These are phyloP conservation scores for Microbotryum intermedium DNA, from an alignment of 1,284 basidiomycete genomes.

Conservation along the genomic window DNA sequence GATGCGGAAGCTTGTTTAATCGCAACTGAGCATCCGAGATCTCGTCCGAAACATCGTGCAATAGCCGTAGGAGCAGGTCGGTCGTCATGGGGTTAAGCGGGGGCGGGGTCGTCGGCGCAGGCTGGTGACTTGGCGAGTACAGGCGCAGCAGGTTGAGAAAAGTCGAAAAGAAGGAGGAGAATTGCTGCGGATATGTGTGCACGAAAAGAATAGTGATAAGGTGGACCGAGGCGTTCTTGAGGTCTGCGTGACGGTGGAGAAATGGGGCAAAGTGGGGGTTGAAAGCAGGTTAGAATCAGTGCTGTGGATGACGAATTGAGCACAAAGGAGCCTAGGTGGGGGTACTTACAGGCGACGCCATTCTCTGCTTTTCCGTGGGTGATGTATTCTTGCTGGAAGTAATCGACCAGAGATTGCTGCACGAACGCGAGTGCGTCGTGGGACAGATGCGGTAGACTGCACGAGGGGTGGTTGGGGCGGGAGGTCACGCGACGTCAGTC, in stretches of 20 bases:
- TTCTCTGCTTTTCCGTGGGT: conserved; percentile 60
- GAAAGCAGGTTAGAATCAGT: neutral
- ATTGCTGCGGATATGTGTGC: conserved; percentile 72
- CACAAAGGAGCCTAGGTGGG: neutral
- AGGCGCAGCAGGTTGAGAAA: conserved; percentile 60
- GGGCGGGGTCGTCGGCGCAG: conserved; percentile 44
- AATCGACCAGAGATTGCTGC: conserved; percentile 59
- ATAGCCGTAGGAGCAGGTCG: conserved; percentile 73
- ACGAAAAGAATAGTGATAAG: conserved; percentile 93
- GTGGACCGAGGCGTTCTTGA: conserved; percentile 96
- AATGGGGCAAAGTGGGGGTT: neutral
- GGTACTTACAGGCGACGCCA: conserved; percentile 57
- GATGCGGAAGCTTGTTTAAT: conserved; percentile 51
- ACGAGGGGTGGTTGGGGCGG: conserved; percentile 4
- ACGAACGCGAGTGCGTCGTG: conserved; percentile 57
- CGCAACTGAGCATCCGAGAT: conserved; percentile 83
- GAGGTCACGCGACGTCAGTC: neutral
- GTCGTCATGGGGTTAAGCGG: conserved; percentile 70
- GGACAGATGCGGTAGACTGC: conserved; percentile 61
- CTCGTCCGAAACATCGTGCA: conserved; percentile 85
- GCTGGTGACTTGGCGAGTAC: conserved; percentile 46
- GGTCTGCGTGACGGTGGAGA: conserved; percentile 46
- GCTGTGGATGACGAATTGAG: neutral
- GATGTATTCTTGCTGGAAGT: conserved; percentile 71
- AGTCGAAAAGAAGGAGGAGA: conserved; percentile 71